Evolutionary conservation across 176 grass and related monocot species (phyloP), one percentile per base, ranked within the genome.

Genomic region (Triticum urartu): DNA sequence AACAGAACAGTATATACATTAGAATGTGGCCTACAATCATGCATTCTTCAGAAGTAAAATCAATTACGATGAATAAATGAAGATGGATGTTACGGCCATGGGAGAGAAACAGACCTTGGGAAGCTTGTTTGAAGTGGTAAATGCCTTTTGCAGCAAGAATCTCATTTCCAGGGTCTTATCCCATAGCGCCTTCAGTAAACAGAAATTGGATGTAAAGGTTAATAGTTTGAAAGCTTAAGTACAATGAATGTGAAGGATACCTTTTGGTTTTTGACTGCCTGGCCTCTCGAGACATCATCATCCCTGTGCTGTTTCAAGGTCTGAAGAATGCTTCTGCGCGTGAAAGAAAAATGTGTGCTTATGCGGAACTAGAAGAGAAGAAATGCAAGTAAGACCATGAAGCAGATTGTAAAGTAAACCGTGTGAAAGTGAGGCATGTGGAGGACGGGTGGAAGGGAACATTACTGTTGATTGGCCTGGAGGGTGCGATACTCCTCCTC

Each of bases 121-220:
- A 32, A 98, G 80, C 89, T 89, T 98, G 68, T 98, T 98, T 70
- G 93, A 90, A 87, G 78, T 90, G 76, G 91, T 92, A 86, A 98
- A 98, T 50, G 78, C 30, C 69, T 98, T 98, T 87, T 95, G 93
- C 62, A 95, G 86, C 75, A 93, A 88, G 84, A 98, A 98, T 64
- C 91, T 87, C 83, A 92, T 75, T 79, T 98, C 95, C 54, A 98
- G 76, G 32, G 89, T 91, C 85, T 90, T 95, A 81, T 95, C 93
- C 95, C 95, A 98, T 60, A 93, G 75, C 9, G 43, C 86, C 93
- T 98, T 84, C 21, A 88, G 20, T 58, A 33, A 64, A 52, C 39
- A 91, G 64, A 87, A 73, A 74, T 3, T 88, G 18, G 13, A 78
- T 18, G 36, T 62, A 14, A 79, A 25, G 21, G 36, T 25, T 10